These are phyloP conservation scores for Poteriospumella lacustris DNA, from an alignment of 108 stramenopile genomes.

Conservation along the genomic window DNA sequence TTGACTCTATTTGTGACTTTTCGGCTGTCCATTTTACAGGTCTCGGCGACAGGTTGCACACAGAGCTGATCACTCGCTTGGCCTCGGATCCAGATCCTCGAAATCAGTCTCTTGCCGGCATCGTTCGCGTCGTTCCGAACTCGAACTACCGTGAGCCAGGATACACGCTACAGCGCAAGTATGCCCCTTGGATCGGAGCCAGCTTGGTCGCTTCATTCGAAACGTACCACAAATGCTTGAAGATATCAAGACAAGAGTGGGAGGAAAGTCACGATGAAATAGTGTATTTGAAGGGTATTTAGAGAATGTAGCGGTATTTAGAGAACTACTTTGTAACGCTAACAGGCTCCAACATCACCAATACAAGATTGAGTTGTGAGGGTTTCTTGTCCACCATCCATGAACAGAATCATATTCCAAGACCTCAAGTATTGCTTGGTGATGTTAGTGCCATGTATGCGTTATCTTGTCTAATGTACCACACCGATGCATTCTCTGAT, in stretches of 20 bases:
- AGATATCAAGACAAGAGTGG: conserved; percentile 27
- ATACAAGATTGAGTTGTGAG: too few relatives aligned
- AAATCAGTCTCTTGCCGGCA: background rate
- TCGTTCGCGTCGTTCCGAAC: background rate
- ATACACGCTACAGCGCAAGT: conserved; percentile 4
- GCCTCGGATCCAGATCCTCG: background rate
- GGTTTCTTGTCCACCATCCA: too few relatives aligned
- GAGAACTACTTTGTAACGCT: too few relatives aligned
- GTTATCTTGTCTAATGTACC: too few relatives aligned
- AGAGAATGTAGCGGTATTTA: too few relatives aligned
- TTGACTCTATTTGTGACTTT: too few relatives aligned
- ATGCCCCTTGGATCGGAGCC: conserved; percentile 28
- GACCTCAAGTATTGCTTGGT: too few relatives aligned
- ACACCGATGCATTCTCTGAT: background rate
- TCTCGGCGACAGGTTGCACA: background rate
- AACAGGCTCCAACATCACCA: too few relatives aligned
- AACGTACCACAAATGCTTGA: conserved; percentile 1
- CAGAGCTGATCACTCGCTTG: background rate
- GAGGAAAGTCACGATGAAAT: conserved; percentile 11
- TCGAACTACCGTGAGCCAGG: background rate
- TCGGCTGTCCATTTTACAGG: too few relatives aligned
- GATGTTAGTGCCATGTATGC: too few relatives aligned
- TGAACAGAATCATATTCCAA: too few relatives aligned
- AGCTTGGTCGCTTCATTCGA: conserved; percentile 24
- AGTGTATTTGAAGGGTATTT: background rate